Base-by-base conservation (phyloP, 768 basidiomycete genomes). In the Boletus pseudo-olivaceus region DNA sequence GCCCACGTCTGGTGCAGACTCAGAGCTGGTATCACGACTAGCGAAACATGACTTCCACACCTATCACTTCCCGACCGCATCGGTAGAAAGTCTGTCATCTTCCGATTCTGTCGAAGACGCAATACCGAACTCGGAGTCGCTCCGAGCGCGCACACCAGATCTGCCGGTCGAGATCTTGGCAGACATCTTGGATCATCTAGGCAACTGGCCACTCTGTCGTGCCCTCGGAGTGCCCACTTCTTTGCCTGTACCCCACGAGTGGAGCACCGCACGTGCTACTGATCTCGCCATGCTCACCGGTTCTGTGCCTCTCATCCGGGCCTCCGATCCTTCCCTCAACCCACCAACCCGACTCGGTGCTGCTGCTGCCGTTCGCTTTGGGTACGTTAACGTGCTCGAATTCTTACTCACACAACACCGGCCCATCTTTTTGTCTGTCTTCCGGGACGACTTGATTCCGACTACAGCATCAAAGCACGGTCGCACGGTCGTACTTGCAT, bases 171-270 rank as follows among this genome's bases (percentile, higher is more conserved):
- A 93, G 67, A 79, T 93, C 38, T 69, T 92, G 27, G 84, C 86
- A 10, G 81, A 87, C 47, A 90, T 92, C 55, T 69, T 92, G 70
- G 87, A 92, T 54, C 81, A 87, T 59, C 68, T 90, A 9, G 88
- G 86, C 14, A 86, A 91, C 67, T 95, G 91, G 90, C 88, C 93
- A 61, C 82, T 95, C 9, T 76, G 85, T 12, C 85, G 82, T 55
- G 85, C 92, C 14, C 81, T 93, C 34, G 83, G 85, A 19, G 74
- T 93, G 1, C 87, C 85, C 11, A 89, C 89, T 6, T 82, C 82
- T 9, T 68, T 93, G 0, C 70, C 80, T 5, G 78, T 75, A 27
- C 90, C 90, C 10, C 69, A 75, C 6, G 83, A 85, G 23, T 95
- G 93, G 93, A 73, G 73, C 45, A 80, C 80, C 39, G 88, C 92